These are phyloP conservation scores for Russula virescens DNA, from an alignment of 768 basidiomycete genomes.

Conservation along the genomic window DNA sequence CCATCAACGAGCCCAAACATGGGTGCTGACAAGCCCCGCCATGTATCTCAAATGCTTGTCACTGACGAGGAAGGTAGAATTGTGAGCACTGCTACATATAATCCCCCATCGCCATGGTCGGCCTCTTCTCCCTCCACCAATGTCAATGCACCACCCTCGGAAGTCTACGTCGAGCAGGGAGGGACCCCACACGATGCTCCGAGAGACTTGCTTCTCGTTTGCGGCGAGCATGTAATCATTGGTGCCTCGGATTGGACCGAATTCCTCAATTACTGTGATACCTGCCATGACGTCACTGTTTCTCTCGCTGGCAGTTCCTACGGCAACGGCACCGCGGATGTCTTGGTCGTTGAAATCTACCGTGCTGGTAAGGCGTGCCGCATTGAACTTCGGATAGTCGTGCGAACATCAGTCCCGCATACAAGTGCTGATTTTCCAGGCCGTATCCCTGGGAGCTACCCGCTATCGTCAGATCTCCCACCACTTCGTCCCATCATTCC, in stretches of 20 bases:
- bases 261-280: conserved; percentile 6
- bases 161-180: conserved; percentile 5
- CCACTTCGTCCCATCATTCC: background rate
- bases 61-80: conserved; percentile 9
- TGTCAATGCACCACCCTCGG: background rate
- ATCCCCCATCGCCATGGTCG: background rate
- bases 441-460: conserved; percentile 20
- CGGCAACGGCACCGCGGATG: background rate
- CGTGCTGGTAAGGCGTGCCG: background rate
- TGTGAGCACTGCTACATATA: background rate
- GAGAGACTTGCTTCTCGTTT: conserved; percentile 1
- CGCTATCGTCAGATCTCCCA: background rate
- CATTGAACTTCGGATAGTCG: conserved; percentile 11
- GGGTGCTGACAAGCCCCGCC: background rate
- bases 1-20: conserved; percentile 1
- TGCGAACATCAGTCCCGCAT: background rate
- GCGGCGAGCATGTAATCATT: conserved; percentile 8
- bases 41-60: conserved; percentile 9
- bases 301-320: background rate
- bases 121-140: background rate
- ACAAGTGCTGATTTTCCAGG: background rate
- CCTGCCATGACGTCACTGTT: conserved; percentile 1
- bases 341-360: conserved; percentile 8
- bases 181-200: background rate
- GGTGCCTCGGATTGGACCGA: conserved; percentile 10